These are phyloP conservation scores for Apiotrichum veenhuisii DNA, from an alignment of 1,284 basidiomycete species.

Conservation along the genomic window DNA sequence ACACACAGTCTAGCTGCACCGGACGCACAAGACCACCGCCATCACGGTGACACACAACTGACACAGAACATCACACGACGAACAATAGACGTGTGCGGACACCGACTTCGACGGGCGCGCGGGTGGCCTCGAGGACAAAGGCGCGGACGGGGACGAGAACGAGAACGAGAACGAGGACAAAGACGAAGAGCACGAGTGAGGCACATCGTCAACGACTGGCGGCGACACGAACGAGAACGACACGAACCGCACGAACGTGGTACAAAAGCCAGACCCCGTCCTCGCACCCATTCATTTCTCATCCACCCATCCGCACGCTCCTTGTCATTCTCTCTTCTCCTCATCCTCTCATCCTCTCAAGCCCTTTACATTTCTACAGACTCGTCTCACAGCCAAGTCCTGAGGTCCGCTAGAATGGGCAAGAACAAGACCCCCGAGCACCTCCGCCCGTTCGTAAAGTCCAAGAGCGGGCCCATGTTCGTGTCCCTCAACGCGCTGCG, in stretches of 20 bases:
- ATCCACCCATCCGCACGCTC: background rate
- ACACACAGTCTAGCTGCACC: too few species aligned
- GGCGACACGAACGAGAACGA: too few species aligned
- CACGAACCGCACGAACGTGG: too few species aligned
- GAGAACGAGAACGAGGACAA: too few species aligned
- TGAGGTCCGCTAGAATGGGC: constrained; percentile 7
- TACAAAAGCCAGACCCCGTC: background rate
- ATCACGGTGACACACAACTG: too few species aligned
- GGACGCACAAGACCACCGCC: too few species aligned
- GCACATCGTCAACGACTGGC: too few species aligned
- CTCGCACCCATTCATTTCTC: background rate
- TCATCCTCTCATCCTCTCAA: background rate
- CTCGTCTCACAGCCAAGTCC: background rate
- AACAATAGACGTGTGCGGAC: background rate
- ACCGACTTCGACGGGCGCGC: background rate
- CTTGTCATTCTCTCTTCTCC: background rate
- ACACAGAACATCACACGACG: background rate
- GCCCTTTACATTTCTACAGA: background rate
- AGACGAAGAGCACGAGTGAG: too few species aligned
- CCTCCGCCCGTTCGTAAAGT: constrained; percentile 33
- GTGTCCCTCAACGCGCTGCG: constrained; percentile 73
- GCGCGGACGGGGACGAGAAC: too few species aligned
- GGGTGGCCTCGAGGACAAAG: too few species aligned
- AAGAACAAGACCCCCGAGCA: constrained; percentile 4
- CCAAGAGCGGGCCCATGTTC: constrained; percentile 55